phyloP scores from a whole-genome alignment of 495 filamentous ascomycete genomes.

The Hypoxylon perforatum region DNA sequence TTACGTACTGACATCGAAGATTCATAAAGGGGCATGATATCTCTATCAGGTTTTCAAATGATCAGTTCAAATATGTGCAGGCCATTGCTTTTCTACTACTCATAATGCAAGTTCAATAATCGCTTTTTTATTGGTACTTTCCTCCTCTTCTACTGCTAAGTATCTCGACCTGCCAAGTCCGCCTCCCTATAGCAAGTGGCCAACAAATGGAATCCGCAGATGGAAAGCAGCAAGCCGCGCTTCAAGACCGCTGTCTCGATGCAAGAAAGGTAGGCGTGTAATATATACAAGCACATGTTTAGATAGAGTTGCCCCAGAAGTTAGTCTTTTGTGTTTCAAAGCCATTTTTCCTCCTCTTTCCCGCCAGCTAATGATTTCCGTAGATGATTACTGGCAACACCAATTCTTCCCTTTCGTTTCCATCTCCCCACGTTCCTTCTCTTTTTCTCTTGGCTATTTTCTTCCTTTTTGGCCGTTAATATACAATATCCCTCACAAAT shows the following conservation, averaged over 20 bases:
- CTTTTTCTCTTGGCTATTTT: background rate
- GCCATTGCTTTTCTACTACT: too few species aligned
- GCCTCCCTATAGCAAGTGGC: slow-evolving; percentile 2
- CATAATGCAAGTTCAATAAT: background rate
- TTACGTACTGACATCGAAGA: too few species aligned
- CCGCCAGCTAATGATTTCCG: background rate
- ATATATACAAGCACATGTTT: slow-evolving; percentile 39
- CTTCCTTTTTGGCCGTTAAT: slow-evolving; percentile 9
- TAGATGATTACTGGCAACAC: slow-evolving; percentile 16
- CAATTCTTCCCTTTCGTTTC: background rate
- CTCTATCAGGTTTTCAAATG: too few species aligned
- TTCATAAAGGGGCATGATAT: too few species aligned
- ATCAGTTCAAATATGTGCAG: too few species aligned
- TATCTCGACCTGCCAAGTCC: background rate
- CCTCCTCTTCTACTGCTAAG: slow-evolving; percentile 29
- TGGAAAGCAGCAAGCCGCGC: slow-evolving; percentile 9
- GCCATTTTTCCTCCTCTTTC: slow-evolving; percentile 33
- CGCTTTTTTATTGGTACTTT: slow-evolving; percentile 28
- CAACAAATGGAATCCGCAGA: slow-evolving; percentile 8
- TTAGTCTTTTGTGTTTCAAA: slow-evolving; percentile 17
- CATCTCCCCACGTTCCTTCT: background rate
- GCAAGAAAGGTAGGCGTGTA: slow-evolving; percentile 24
- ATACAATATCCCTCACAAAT: slow-evolving; percentile 19
- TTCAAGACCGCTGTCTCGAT: slow-evolving; percentile 22
- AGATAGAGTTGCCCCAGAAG: slow-evolving; percentile 38